phyloP scores from a whole-genome alignment of 1,284 basidiomycete genomes.

The Grifola frondosa region DNA sequence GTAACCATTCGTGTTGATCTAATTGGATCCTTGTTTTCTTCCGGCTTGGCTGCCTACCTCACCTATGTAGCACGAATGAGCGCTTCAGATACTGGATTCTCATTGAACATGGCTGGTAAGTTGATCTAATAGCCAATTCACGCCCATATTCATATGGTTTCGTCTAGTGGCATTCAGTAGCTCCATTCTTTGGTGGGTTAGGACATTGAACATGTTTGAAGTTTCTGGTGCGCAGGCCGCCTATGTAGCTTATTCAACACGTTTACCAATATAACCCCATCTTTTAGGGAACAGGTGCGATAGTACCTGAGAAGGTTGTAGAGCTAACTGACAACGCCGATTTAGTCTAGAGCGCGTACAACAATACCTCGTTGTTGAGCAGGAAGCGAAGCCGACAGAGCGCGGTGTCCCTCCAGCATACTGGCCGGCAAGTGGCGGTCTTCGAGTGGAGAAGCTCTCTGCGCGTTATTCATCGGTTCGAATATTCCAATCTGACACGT shows the following conservation, averaged over 20 bases:
- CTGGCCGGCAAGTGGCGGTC: constrained; percentile 75
- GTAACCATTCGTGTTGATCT: constrained; percentile 37
- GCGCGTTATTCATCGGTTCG: constrained; percentile 53
- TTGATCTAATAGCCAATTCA: not conserved
- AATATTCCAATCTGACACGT: constrained; percentile 10
- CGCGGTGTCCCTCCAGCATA: constrained; percentile 66
- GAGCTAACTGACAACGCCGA: not conserved
- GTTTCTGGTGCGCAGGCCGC: constrained; percentile 40
- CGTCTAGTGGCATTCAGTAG: constrained; percentile 51
- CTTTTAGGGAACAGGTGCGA: constrained; percentile 8
- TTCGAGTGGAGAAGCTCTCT: constrained; percentile 60
- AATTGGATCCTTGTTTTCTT: constrained; percentile 49
- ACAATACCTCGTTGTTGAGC: constrained; percentile 68
- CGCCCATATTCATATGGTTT: not conserved
- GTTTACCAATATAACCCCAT: not conserved
- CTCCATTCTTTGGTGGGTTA: constrained; percentile 55
- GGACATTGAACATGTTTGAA: constrained; percentile 56
- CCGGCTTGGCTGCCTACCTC: constrained; percentile 53
- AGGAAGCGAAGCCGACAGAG: constrained; percentile 54
- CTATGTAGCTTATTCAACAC: not conserved
- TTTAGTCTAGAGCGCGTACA: constrained; percentile 42
- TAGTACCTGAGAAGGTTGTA: too few species aligned
- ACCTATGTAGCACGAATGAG: constrained; percentile 42
- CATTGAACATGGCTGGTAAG: constrained; percentile 48
- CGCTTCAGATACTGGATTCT: constrained; percentile 47